A percentile compares a stretch with the other conserved stretches of the same genome.
phyloP scores from a whole-genome alignment of 805 yeast species.

The Nakazawaea pomicola region DNA sequence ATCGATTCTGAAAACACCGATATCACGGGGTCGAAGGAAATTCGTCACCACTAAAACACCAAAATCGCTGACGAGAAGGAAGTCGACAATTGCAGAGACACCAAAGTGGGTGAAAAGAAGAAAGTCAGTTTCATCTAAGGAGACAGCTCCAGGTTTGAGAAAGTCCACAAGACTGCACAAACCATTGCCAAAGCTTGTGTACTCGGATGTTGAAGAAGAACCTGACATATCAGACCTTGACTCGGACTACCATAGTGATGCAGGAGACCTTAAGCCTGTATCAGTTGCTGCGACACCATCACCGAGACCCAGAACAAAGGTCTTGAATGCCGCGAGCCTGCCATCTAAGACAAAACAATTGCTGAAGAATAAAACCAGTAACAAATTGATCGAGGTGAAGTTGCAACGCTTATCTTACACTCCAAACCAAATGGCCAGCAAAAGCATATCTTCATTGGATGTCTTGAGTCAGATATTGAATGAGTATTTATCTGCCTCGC shows the following conservation, averaged over 20 bases:
- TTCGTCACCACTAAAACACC: neutral
- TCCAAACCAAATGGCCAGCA: constrained; percentile 12
- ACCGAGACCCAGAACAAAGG: neutral
- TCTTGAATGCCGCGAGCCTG: no score
- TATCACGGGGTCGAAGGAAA: neutral
- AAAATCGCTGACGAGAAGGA: neutral
- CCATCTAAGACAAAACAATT: neutral
- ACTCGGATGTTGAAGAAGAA: constrained; percentile 11
- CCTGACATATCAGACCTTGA: constrained; percentile 12
- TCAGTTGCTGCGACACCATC: neutral
- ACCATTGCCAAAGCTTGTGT: neutral
- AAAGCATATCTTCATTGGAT: constrained; percentile 24
- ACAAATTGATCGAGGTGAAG: constrained; percentile 9
- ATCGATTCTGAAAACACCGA: neutral
- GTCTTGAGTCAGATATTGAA: constrained; percentile 25
- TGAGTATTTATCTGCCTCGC: constrained; percentile 23
- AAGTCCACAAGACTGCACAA: neutral
- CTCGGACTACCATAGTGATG: constrained; percentile 4
- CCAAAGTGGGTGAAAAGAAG: neutral
- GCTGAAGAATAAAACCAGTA: neutral
- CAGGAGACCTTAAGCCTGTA: neutral
- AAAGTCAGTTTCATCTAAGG: no score
- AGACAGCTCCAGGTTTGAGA: neutral
- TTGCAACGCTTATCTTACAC: constrained; percentile 10
- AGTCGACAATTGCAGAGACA: neutral